phyloP scores from a whole-genome alignment of 352 stramenopile genomes.

The Globisporangium takayamanum region DNA sequence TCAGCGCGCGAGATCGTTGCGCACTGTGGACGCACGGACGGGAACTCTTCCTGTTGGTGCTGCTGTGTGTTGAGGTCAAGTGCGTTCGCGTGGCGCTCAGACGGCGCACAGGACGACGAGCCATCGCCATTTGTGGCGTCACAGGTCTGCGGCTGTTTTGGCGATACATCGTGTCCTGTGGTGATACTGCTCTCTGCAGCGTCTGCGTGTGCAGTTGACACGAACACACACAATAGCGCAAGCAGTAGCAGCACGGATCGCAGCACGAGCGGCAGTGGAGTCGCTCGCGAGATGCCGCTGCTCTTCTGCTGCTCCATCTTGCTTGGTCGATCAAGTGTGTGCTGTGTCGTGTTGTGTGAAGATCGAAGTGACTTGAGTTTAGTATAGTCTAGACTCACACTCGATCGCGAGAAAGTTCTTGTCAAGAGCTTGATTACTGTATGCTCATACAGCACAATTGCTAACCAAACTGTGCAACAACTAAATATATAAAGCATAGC shows the following conservation, averaged over 20 bases:
- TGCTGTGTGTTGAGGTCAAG: background rate
- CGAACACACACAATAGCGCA: background rate
- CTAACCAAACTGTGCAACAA: too few species aligned
- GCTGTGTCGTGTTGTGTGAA: background rate
- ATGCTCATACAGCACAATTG: too few species aligned
- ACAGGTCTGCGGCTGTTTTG: background rate
- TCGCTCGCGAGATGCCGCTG: background rate
- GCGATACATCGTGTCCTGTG: background rate
- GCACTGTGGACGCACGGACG: background rate
- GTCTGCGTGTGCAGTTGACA: background rate
- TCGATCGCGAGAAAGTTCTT: too few species aligned
- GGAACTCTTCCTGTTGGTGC: background rate
- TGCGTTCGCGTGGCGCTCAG: background rate
- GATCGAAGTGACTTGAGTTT: background rate
- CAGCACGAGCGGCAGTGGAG: background rate
- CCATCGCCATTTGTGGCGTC: background rate
- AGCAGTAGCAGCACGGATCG: background rate
- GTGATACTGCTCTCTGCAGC: background rate
- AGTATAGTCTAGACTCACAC: background rate
- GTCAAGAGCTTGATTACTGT: too few species aligned
- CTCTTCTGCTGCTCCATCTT: background rate
- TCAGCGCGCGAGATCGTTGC: slow-evolving; percentile 8
- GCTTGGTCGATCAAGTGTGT: too few species aligned
- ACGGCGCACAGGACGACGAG: background rate
- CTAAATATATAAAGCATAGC: too few species aligned